Evolutionary conservation across 495 filamentous ascomycete species (phyloP), one percentile per base, ranked within the genome.

Genomic region (Massariosphaeria phaeospora): DNA sequence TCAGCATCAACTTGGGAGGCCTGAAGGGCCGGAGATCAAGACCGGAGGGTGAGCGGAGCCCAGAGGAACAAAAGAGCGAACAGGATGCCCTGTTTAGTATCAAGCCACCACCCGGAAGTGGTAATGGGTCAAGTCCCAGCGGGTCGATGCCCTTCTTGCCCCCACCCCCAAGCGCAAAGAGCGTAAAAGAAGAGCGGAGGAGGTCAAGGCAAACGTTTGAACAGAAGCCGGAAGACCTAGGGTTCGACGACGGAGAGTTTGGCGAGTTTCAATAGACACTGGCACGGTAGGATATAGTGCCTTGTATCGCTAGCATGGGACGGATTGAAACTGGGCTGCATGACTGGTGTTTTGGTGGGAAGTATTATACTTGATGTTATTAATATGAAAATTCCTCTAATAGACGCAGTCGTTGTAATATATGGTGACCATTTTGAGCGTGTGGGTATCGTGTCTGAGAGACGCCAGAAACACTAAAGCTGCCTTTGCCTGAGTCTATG

Each of bases 1-100:
- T 93, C 45, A 85, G 82, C 33, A 80, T 93, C 40, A 88, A 86
- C 66, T 70, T 90, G 52, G 84, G 80, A 9, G 64, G 64, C 4
- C 59, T 57, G 45, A 67, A 67, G 24, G 44, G 59, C 8, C 55
- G 64, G 49, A 61, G 55, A 30, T 52, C 61, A 35, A 59, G 56
- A 20, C 57, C 49, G 18, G 54, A 55, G 17, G n/a, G n/a, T n/a
- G 34, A 35, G 40, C 48, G 34, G 49, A 40, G 27, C 41, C 24
- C 46, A 17, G 58, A 62, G 24, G 35, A 55, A 39, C 34, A 55
- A 55, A 50, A 52, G 52, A 57, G 52, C 25, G 66, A 69, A 29
- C 49, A 65, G 47, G 52, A 60, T 34, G 71, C 73, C 25, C 47
- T 76, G 55, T 78, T 76, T 62, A 73, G 69, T 26, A 76, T 77